Evolutionary conservation across 768 basidiomycete genomes (phyloP).

Genomic region (Hortiboletus campestris): DNA sequence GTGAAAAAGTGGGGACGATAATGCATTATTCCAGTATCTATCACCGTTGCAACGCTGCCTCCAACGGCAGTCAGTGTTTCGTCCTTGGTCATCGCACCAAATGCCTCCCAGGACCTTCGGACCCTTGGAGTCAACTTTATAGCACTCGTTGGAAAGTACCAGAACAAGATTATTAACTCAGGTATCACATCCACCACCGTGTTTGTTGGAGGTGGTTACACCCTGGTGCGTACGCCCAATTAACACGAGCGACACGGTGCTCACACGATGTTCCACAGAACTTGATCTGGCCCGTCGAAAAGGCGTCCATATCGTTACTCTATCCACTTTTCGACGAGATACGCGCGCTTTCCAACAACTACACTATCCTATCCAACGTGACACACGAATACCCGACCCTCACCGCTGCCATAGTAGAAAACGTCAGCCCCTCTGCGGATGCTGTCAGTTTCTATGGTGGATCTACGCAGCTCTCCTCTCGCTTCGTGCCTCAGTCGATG

Average conservation of each 20-base stretch:
- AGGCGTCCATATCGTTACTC: conserved; percentile 6
- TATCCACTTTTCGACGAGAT: conserved; percentile 17
- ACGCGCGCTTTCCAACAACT: conserved; percentile 7
- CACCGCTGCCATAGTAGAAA: conserved; percentile 1
- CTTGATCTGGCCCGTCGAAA: conserved; percentile 8
- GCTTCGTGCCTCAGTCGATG: conserved; percentile 16
- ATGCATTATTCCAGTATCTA: conserved; percentile 2
- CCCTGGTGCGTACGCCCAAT: conserved; percentile 1
- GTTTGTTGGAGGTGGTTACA: neutral
- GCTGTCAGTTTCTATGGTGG: conserved; percentile 7
- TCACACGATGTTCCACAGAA: neutral
- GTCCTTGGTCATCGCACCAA: conserved; percentile 8
- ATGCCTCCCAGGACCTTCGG: conserved; percentile 9
- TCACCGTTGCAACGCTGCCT: conserved; percentile 15
- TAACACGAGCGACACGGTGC: neutral
- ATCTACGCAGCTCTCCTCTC: conserved; percentile 8
- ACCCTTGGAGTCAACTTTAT: conserved; percentile 13
- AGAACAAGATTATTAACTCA: conserved; percentile 9
- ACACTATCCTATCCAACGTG: conserved; percentile 9
- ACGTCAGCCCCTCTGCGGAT: conserved; percentile 8
- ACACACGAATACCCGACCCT: conserved; percentile 16
- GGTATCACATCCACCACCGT: conserved; percentile 4
- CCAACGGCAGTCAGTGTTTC: conserved; percentile 6
- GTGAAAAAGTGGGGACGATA: neutral
- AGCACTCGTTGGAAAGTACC: conserved; percentile 18